Evolutionary conservation across 202 grass and related monocot species (phyloP).

Genomic region (Zoysia matrella): DNA sequence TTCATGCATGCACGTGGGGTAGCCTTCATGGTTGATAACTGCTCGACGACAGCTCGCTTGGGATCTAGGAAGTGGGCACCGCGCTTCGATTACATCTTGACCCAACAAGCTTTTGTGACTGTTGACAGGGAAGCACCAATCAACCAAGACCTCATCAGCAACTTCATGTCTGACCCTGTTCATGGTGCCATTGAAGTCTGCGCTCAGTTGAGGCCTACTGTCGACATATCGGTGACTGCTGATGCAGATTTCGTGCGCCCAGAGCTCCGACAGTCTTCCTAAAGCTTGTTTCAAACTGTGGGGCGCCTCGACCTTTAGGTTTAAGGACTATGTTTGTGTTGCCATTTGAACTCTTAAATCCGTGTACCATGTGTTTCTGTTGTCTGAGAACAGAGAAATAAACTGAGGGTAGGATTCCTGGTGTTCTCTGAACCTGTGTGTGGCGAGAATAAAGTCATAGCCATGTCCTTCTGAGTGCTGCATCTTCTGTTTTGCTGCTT

Average conservation of each 20-base stretch:
- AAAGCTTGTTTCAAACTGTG: background rate
- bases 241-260: constrained; percentile 94
- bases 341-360: constrained; percentile 23
- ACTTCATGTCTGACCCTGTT: constrained; percentile 78
- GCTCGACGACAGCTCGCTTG: constrained; percentile 84
- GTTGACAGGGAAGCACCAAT: constrained; percentile 63
- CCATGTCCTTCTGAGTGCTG: background rate
- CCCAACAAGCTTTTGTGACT: constrained; percentile 88
- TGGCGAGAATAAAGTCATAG: constrained; percentile 37
- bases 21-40: constrained; percentile 98
- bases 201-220: constrained; percentile 79
- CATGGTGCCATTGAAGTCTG: constrained; percentile 82
- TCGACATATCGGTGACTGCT: constrained; percentile 85
- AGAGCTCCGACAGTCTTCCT: constrained; percentile 68
- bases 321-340: constrained; percentile 7
- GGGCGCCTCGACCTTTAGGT: background rate
- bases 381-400: constrained; percentile 25
- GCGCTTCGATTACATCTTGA: constrained; percentile 82
- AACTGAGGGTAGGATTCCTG: constrained; percentile 22
- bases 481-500: background rate
- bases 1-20: constrained; percentile 96
- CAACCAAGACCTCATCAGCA: constrained; percentile 94
- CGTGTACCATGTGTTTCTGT: constrained; percentile 19
- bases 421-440: constrained; percentile 15
- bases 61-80: constrained; percentile 95